Evolutionary conservation across 2,329 filamentous ascomycete genomes (phyloP).

Genomic region (Aspergillus proliferans): DNA sequence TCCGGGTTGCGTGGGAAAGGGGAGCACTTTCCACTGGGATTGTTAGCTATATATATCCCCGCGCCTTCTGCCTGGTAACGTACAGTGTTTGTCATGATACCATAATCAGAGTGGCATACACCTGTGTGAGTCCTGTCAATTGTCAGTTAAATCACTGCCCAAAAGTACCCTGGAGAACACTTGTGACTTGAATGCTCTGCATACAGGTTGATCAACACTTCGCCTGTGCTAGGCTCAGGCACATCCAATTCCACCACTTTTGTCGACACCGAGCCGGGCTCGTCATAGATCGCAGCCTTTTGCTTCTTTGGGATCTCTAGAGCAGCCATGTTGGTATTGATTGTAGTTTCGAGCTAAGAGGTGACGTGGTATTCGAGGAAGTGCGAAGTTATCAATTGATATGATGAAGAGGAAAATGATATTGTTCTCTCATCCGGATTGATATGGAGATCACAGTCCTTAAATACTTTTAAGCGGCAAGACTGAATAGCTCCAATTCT

Average conservation of each 20-base stretch:
- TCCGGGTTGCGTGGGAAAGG: constrained; percentile 52
- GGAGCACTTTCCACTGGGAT: constrained; percentile 52
- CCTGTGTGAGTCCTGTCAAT: constrained; percentile 52
- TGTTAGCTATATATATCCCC: neutral
- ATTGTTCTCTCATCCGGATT: too few relatives aligned
- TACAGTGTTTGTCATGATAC: constrained; percentile 47
- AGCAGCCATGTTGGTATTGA: constrained; percentile 23
- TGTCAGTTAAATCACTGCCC: constrained; percentile 2
- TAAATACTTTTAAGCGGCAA: too few relatives aligned
- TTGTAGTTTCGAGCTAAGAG: neutral
- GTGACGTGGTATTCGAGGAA: neutral
- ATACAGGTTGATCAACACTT: constrained; percentile 58
- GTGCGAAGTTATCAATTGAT: too few relatives aligned
- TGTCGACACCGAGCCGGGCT: constrained; percentile 59
- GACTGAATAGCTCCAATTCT: too few relatives aligned
- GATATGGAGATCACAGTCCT: too few relatives aligned
- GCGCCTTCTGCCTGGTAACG: neutral
- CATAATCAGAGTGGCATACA: constrained; percentile 60
- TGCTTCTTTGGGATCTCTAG: constrained; percentile 51
- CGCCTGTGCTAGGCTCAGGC: constrained; percentile 57
- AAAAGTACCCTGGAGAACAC: too few relatives aligned
- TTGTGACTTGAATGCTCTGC: neutral
- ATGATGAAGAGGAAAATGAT: neutral
- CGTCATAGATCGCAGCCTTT: constrained; percentile 60
- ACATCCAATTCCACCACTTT: constrained; percentile 59